Conservation (phyloP, 1,284 basidiomycete genomes). For the Phellinidium pouzarii region DNA sequence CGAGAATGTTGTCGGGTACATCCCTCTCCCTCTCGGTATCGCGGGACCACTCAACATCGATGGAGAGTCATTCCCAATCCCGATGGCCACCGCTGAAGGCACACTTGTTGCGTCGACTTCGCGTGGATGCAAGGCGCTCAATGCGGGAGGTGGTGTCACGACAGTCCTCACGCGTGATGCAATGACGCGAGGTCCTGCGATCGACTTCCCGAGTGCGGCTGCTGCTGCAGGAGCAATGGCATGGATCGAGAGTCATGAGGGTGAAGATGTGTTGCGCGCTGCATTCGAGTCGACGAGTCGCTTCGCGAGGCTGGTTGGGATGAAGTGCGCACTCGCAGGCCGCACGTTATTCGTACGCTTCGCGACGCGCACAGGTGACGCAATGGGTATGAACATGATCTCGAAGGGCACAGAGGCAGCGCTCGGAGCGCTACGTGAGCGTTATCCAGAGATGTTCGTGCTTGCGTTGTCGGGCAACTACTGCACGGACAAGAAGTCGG, state of each 20-base stretch:
- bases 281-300: conserved; percentile 94
- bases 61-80: conserved; percentile 81
- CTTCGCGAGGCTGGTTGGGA: conserved; percentile 76
- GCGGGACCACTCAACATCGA: conserved; percentile 95
- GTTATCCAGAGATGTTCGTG: conserved; percentile 93
- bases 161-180: conserved; percentile 92
- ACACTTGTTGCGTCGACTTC: conserved; percentile 97
- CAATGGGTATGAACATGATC: conserved; percentile 99
- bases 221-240: conserved; percentile 80
- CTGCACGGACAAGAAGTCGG: conserved; percentile 99
- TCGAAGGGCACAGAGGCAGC: conserved; percentile 95
- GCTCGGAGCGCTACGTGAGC: conserved; percentile 70
- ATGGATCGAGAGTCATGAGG: conserved; percentile 86
- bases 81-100: conserved; percentile 99
- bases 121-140: conserved; percentile 96
- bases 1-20: conserved; percentile 98
- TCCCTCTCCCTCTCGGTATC: conserved; percentile 94
- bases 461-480: conserved; percentile 96
- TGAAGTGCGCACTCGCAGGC: conserved; percentile 86
- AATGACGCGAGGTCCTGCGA: conserved; percentile 97
- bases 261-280: conserved; percentile 69
- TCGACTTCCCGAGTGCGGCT: conserved; percentile 86
- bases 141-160: conserved; percentile 90
- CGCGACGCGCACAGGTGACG: conserved; percentile 92
- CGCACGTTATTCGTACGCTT: conserved; percentile 95